A percentile compares a stretch with the other conserved stretches of the same genome.
These are phyloP conservation scores for Neurospora discreta DNA, from an alignment of 495 filamentous ascomycete genomes.

Conservation along the genomic window DNA sequence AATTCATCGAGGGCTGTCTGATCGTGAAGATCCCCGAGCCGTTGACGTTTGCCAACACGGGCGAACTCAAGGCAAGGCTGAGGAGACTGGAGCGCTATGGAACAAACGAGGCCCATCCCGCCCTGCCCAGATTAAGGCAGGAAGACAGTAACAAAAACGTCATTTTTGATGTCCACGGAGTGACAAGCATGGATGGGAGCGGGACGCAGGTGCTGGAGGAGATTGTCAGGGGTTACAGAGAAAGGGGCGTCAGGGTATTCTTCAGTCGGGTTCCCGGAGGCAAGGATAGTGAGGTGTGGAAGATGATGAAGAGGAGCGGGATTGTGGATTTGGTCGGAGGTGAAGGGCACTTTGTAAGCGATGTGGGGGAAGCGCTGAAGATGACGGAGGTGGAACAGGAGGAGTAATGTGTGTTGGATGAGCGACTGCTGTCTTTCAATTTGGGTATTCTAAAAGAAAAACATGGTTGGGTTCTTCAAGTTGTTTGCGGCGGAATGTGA, in stretches of 20 bases:
- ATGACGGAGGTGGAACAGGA: conserved; percentile 58
- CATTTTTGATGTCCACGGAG: conserved; percentile 94
- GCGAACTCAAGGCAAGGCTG: conserved; percentile 75
- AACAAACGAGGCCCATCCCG: conserved; percentile 71
- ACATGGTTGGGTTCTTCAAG: too few relatives aligned
- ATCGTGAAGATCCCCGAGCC: conserved; percentile 98
- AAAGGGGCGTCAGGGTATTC: conserved; percentile 68
- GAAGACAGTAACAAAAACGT: conserved; percentile 73
- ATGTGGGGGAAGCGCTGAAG: conserved; percentile 73
- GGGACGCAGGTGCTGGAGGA: conserved; percentile 85
- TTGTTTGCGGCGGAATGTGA: neutral
- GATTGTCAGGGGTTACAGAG: conserved; percentile 68
- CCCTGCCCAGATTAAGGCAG: conserved; percentile 61
- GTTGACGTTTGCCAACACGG: conserved; percentile 93
- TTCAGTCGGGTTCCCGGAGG: conserved; percentile 64
- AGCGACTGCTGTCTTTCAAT: neutral
- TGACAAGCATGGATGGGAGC: conserved; percentile 83
- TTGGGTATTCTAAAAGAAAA: neutral
- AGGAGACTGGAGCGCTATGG: conserved; percentile 81
- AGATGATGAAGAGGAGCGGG: conserved; percentile 64
- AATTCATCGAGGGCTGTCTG: conserved; percentile 82
- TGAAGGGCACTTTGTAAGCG: conserved; percentile 61
- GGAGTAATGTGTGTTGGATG: neutral
- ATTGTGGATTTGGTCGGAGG: conserved; percentile 76
- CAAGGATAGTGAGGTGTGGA: conserved; percentile 51